phyloP scores from a whole-genome alignment of 2,329 filamentous ascomycete species.

The Trichoderma brevicompactum region DNA sequence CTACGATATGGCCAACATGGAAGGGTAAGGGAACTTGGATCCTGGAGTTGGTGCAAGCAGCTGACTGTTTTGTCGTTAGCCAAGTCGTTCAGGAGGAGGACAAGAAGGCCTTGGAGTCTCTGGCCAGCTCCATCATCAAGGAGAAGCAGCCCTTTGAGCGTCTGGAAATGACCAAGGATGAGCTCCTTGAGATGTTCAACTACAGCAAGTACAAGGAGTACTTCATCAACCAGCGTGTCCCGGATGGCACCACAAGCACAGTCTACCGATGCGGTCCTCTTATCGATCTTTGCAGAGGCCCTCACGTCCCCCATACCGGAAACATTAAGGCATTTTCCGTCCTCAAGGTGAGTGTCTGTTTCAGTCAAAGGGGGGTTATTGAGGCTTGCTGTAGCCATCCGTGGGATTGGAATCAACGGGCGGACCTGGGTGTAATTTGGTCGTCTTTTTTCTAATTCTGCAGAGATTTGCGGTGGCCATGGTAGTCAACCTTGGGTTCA shows the following conservation, averaged over 20 bases:
- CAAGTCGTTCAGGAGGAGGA: conserved; percentile 75
- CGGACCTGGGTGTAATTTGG: not conserved
- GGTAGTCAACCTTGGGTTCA: not conserved
- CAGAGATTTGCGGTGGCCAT: not conserved
- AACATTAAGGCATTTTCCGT: conserved; percentile 94
- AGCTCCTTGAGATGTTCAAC: conserved; percentile 90
- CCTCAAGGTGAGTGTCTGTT: conserved; percentile 63
- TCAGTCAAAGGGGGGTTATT: too few species aligned
- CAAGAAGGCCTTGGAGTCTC: conserved; percentile 81
- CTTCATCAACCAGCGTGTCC: conserved; percentile 75
- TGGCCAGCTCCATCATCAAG: conserved; percentile 85
- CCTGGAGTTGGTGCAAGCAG: not conserved
- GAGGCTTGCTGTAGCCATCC: not conserved
- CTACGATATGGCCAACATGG: conserved; percentile 83
- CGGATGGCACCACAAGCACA: conserved; percentile 86
- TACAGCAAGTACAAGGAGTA: conserved; percentile 99
- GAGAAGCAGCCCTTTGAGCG: conserved; percentile 96
- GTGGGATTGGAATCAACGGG: not conserved
- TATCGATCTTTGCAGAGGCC: conserved; percentile 93
- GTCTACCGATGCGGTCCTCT: conserved; percentile 93
- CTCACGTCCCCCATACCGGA: conserved; percentile 89
- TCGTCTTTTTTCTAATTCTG: not conserved
- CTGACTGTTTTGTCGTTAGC: conserved; percentile 54
- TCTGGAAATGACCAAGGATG: conserved; percentile 84
- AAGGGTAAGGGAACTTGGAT: conserved; percentile 37